Percentiles rank a stretch among this genome's conserved stretches.
phyloP scores from a whole-genome alignment of 2,329 filamentous ascomycete species.

The Fusarium agapanthi region DNA sequence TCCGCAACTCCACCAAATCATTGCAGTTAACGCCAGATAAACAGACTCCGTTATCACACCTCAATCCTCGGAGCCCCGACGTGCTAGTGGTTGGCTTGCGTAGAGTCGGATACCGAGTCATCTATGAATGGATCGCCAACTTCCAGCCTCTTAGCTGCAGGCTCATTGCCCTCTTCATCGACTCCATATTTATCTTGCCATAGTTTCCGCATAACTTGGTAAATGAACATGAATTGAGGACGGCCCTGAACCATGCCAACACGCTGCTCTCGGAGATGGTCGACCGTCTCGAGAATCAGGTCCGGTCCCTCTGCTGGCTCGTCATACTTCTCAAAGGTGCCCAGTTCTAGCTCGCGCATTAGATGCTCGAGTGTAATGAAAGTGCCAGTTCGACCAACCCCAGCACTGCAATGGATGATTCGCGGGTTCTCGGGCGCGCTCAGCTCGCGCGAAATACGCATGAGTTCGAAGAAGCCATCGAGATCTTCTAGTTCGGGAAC shows the following conservation, averaged over 20 bases:
- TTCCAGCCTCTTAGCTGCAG: slow-evolving; percentile 63
- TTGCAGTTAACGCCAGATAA: slow-evolving; percentile 12
- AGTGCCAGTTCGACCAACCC: slow-evolving; percentile 91
- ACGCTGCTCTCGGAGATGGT: slow-evolving; percentile 83
- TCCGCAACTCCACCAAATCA: slow-evolving; percentile 5
- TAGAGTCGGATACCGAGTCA: slow-evolving; percentile 26
- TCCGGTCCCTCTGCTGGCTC: slow-evolving; percentile 57
- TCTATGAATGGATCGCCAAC: slow-evolving; percentile 56
- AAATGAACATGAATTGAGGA: slow-evolving; percentile 85
- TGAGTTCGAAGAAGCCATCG: slow-evolving; percentile 72
- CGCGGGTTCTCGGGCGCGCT: slow-evolving; percentile 70
- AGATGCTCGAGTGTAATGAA: slow-evolving; percentile 97
- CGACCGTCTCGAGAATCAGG: slow-evolving; percentile 80
- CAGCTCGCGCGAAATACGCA: slow-evolving; percentile 69
- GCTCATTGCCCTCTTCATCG: slow-evolving; percentile 52
- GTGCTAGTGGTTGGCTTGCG: not conserved
- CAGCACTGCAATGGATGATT: slow-evolving; percentile 88
- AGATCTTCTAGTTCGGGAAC: slow-evolving; percentile 77
- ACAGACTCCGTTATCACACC: not conserved
- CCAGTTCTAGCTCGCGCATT: slow-evolving; percentile 80
- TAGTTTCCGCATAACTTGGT: slow-evolving; percentile 80
- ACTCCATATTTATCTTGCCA: slow-evolving; percentile 72
- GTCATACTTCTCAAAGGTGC: slow-evolving; percentile 66
- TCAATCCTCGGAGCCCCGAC: slow-evolving; percentile 15
- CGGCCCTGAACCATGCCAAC: slow-evolving; percentile 96